Conservation (phyloP, 768 basidiomycete genomes). For the Exsudoporus frostii region DNA sequence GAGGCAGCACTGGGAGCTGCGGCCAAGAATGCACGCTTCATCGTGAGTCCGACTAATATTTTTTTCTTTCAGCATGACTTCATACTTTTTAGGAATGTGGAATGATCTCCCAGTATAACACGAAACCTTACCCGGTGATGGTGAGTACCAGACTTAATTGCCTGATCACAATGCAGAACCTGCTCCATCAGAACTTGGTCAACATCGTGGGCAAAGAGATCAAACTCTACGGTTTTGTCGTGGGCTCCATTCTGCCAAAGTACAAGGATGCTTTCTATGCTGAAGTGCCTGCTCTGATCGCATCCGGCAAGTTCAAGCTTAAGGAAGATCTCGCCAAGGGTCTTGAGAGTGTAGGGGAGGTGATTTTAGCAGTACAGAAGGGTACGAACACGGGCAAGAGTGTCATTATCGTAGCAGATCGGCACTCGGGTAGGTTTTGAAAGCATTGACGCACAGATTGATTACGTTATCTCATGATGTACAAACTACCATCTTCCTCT, state of each 20-base stretch:
- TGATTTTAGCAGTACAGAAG: slow-evolving; percentile 34
- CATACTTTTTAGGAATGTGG: slow-evolving; percentile 31
- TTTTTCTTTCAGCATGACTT: not conserved
- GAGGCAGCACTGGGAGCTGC: slow-evolving; percentile 52
- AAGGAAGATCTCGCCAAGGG: slow-evolving; percentile 45
- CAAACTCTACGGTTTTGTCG: slow-evolving; percentile 44
- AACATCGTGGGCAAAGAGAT: slow-evolving; percentile 40
- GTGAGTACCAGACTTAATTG: slow-evolving; percentile 1
- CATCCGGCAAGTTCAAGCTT: slow-evolving; percentile 45
- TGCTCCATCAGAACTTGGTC: slow-evolving; percentile 33
- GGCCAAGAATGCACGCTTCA: slow-evolving; percentile 44
- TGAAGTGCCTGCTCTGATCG: slow-evolving; percentile 39
- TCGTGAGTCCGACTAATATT: slow-evolving; percentile 25
- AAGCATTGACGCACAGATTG: not conserved
- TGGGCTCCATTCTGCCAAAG: slow-evolving; percentile 28
- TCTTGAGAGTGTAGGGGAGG: slow-evolving; percentile 39
- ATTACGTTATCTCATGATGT: slow-evolving; percentile 5
- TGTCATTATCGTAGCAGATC: slow-evolving; percentile 10
- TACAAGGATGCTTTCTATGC: slow-evolving; percentile 42
- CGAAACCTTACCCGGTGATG: slow-evolving; percentile 6
- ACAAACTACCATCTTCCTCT: slow-evolving; percentile 23
- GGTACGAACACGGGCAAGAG: slow-evolving; percentile 36
- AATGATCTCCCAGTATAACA: slow-evolving; percentile 18
- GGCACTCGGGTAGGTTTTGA: not conserved
- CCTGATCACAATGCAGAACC: slow-evolving; percentile 4